A percentile compares a stretch with the other conserved stretches of the same genome.
Evolutionary conservation across 495 filamentous ascomycete genomes (phyloP).

Genomic region (Penicillium riverlandense): DNA sequence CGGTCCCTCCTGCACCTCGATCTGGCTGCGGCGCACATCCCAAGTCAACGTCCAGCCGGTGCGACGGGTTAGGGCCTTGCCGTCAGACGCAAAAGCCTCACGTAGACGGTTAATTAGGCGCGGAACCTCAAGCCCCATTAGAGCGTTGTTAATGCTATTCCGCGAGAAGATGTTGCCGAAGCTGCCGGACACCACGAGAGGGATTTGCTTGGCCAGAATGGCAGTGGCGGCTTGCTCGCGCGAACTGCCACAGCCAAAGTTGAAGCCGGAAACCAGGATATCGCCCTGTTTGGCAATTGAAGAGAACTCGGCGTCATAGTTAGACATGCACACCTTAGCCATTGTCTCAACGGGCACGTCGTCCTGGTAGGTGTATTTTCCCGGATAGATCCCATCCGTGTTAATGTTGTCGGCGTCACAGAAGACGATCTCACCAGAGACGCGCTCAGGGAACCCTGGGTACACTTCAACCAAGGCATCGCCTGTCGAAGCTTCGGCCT

Average conservation of each 20-base stretch:
- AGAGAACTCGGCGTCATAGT: conserved; percentile 74
- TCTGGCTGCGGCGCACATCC: conserved; percentile 68
- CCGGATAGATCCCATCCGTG: conserved; percentile 73
- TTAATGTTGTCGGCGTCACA: conserved; percentile 47
- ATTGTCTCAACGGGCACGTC: conserved; percentile 67
- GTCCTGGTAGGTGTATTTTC: conserved; percentile 88
- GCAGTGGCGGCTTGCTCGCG: conserved; percentile 88
- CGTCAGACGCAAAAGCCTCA: conserved; percentile 44
- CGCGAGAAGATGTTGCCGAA: conserved; percentile 86
- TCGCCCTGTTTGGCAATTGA: conserved; percentile 55
- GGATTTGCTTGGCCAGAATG: conserved; percentile 78
- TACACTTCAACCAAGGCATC: conserved; percentile 36
- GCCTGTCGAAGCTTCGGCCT: conserved; percentile 11
- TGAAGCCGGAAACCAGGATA: conserved; percentile 80
- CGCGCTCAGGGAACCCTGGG: conserved; percentile 45
- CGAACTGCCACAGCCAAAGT: conserved; percentile 80
- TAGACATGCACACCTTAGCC: conserved; percentile 86
- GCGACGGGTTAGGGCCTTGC: conserved; percentile 61
- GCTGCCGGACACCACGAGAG: conserved; percentile 74
- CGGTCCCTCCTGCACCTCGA: conserved; percentile 64
- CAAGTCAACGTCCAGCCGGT: conserved; percentile 87
- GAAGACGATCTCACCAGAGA: conserved; percentile 48
- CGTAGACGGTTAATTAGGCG: conserved; percentile 62
- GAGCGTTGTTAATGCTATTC: conserved; percentile 88
- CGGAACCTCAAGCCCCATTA: conserved; percentile 80